Evolutionary conservation across 495 filamentous ascomycete genomes (phyloP).

Genomic region (Tuber melanosporum): DNA sequence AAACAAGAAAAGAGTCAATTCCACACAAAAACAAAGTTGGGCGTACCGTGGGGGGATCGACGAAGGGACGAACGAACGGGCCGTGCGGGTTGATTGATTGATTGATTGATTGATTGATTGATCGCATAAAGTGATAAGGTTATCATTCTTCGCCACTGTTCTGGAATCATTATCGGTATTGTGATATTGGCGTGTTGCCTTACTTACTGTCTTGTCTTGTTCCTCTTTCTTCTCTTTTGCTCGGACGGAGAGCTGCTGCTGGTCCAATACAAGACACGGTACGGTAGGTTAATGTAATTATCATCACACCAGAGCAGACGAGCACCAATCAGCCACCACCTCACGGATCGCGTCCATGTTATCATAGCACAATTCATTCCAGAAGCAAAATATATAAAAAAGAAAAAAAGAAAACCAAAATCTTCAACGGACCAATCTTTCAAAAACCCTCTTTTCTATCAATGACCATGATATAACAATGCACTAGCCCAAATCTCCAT

Average conservation of each 20-base stretch:
- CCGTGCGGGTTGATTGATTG: background rate
- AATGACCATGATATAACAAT: background rate
- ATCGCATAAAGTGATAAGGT: background rate
- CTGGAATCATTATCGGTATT: background rate
- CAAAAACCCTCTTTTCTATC: background rate
- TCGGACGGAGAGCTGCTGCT: too few species aligned
- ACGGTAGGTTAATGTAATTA: too few species aligned
- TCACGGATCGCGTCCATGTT: background rate
- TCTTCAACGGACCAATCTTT: background rate
- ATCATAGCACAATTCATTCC: background rate
- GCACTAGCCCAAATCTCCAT: background rate
- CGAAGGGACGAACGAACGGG: background rate
- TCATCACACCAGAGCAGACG: background rate
- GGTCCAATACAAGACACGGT: too few species aligned
- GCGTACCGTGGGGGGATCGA: background rate
- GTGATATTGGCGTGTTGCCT: background rate
- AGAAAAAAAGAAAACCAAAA: background rate
- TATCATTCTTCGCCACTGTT: background rate
- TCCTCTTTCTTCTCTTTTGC: too few species aligned
- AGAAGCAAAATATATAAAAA: background rate
- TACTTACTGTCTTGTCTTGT: background rate
- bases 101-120: background rate
- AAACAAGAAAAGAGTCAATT: background rate
- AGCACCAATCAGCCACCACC: background rate
- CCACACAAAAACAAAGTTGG: background rate